Evolutionary conservation across 2,329 filamentous ascomycete genomes (phyloP).

Genomic region (Didymella exigua): DNA sequence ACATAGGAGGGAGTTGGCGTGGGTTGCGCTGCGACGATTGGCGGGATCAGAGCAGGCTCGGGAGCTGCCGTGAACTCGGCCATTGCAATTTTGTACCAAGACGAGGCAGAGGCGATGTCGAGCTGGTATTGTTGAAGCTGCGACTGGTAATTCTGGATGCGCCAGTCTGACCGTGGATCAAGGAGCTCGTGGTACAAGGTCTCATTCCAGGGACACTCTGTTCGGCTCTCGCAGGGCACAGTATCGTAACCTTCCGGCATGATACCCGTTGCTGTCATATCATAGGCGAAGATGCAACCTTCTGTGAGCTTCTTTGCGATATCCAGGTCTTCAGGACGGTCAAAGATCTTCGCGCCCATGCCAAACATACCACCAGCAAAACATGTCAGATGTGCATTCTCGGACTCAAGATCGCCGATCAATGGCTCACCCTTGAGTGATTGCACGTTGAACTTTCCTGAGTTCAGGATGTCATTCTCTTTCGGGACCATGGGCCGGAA

Average conservation of each 20-base stretch:
- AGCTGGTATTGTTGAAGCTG: conserved; percentile 46
- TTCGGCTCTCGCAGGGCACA: conserved; percentile 53
- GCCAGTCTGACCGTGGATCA: conserved; percentile 42
- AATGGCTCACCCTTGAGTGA: conserved; percentile 32
- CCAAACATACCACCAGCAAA: conserved; percentile 74
- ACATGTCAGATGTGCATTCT: conserved; percentile 68
- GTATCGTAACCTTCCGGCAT: conserved; percentile 66
- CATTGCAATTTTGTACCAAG: conserved; percentile 37
- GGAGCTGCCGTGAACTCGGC: conserved; percentile 34
- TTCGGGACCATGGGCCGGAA: conserved; percentile 59
- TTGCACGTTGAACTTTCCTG: conserved; percentile 46
- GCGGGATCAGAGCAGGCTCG: conserved; percentile 8
- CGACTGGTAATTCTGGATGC: conserved; percentile 32
- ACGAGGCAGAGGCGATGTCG: conserved; percentile 40
- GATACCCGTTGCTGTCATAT: conserved; percentile 61
- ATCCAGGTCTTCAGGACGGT: conserved; percentile 59
- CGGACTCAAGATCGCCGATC: conserved; percentile 37
- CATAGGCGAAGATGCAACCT: conserved; percentile 68
- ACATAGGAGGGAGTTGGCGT: conserved; percentile 26
- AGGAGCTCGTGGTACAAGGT: conserved; percentile 51
- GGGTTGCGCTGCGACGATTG: conserved; percentile 15
- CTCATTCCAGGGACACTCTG: conserved; percentile 53
- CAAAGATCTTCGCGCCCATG: conserved; percentile 67
- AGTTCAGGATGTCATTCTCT: conserved; percentile 53
- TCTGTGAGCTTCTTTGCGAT: conserved; percentile 64